Conservation (phyloP, 2,329 filamentous ascomycete species). For the Orbilia javanica region DNA sequence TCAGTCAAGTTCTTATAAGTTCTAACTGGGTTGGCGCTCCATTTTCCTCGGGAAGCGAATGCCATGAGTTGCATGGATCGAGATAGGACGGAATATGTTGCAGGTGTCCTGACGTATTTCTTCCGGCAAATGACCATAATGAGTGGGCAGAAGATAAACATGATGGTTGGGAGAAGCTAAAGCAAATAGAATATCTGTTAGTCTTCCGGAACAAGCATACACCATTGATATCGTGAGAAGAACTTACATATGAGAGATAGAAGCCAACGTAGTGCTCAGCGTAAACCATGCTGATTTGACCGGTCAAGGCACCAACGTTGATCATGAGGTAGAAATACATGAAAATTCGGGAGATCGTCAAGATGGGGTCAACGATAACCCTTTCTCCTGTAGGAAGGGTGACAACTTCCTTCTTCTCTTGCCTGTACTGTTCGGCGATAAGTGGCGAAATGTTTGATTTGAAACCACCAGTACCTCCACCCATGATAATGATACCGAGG, state of each 20-base stretch:
- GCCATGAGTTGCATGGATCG: slow-evolving; percentile 75
- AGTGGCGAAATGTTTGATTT: slow-evolving; percentile 65
- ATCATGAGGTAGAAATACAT: slow-evolving; percentile 70
- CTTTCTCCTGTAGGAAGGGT: slow-evolving; percentile 62
- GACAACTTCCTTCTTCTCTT: slow-evolving; percentile 61
- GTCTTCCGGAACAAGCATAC: neutral
- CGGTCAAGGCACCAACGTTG: slow-evolving; percentile 71
- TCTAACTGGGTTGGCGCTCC: slow-evolving; percentile 72
- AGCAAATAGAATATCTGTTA: neutral
- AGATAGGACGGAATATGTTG: slow-evolving; percentile 78
- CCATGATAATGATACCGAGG: slow-evolving; percentile 68
- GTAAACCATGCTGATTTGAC: slow-evolving; percentile 69
- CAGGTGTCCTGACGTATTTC: slow-evolving; percentile 74
- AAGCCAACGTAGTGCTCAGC: slow-evolving; percentile 71
- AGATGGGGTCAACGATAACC: slow-evolving; percentile 63
- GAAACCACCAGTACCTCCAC: slow-evolving; percentile 67
- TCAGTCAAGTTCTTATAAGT: slow-evolving; percentile 73
- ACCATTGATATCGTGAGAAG: neutral
- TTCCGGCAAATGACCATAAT: slow-evolving; percentile 74
- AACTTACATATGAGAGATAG: slow-evolving; percentile 66
- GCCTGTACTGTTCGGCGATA: slow-evolving; percentile 63
- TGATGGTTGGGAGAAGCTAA: slow-evolving; percentile 75
- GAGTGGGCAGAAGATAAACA: slow-evolving; percentile 74
- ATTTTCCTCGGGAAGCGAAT: slow-evolving; percentile 74
- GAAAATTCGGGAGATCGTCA: slow-evolving; percentile 63